phyloP scores from a whole-genome alignment of 2,329 filamentous ascomycete genomes.

The Talaromyces verruculosus region DNA sequence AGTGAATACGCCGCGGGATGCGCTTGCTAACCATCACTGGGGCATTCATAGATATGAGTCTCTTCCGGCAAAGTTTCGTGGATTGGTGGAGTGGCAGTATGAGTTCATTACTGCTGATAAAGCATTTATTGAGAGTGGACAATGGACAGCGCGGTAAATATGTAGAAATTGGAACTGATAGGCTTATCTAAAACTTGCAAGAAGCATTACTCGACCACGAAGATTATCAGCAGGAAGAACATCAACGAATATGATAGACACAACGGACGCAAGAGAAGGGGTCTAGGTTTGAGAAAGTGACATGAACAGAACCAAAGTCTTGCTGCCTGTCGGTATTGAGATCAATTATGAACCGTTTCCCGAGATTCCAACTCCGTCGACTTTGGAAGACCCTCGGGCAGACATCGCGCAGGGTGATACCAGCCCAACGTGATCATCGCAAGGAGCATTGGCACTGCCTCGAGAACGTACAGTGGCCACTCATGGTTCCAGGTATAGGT shows the following conservation, averaged over 20 bases:
- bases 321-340: neutral
- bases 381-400: slow-evolving; percentile 28
- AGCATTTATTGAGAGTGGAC: neutral
- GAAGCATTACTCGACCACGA: no score
- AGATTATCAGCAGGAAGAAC: neutral
- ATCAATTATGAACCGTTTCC: neutral
- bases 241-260: neutral
- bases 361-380: slow-evolving; percentile 5
- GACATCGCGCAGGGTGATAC: slow-evolving; percentile 49
- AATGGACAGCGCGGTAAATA: neutral
- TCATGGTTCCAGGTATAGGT: slow-evolving; percentile 26
- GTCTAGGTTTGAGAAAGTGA: neutral
- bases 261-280: neutral
- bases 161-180: neutral
- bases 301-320: neutral
- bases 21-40: slow-evolving; percentile 40
- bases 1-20: slow-evolving; percentile 16
- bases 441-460: slow-evolving; percentile 26
- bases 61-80: slow-evolving; percentile 33
- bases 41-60: slow-evolving; percentile 36
- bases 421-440: neutral
- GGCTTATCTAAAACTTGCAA: neutral
- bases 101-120: neutral
- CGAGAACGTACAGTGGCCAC: slow-evolving; percentile 27
- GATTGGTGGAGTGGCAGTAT: slow-evolving; percentile 37